phyloP scores from a whole-genome alignment of 2,329 filamentous ascomycete genomes.

The Fusarium circinatum region DNA sequence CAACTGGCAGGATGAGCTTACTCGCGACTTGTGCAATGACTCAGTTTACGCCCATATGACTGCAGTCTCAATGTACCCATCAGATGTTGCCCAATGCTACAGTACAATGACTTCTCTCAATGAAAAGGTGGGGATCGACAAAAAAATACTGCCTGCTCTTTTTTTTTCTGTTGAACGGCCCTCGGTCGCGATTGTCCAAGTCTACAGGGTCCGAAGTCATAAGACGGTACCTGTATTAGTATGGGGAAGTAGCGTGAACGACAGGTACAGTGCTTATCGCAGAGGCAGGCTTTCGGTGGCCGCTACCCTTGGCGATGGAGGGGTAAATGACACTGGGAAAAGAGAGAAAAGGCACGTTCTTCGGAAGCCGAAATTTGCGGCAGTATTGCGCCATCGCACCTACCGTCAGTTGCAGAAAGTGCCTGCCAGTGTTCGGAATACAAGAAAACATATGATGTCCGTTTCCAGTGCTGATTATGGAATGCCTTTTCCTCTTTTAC shows the following conservation, averaged over 20 bases:
- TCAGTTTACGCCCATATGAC: neutral
- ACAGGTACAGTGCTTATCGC: constrained; percentile 35
- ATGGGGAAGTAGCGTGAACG: constrained; percentile 1
- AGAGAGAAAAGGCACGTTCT: constrained; percentile 23
- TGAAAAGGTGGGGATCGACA: constrained; percentile 11
- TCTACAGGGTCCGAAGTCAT: constrained; percentile 21
- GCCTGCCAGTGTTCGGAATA: neutral
- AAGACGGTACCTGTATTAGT: constrained; percentile 27
- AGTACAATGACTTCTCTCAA: constrained; percentile 9
- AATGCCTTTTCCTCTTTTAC: neutral
- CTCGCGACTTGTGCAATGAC: constrained; percentile 20
- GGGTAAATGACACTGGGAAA: constrained; percentile 37
- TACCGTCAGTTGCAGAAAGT: constrained; percentile 11
- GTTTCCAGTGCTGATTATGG: neutral
- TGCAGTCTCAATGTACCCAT: constrained; percentile 8
- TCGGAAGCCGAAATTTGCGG: constrained; percentile 27
- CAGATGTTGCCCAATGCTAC: constrained; percentile 17
- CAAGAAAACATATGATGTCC: neutral
- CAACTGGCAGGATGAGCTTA: neutral
- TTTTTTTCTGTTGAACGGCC: constrained; percentile 34
- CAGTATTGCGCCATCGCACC: constrained; percentile 44
- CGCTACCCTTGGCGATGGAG: constrained; percentile 30
- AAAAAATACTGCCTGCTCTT: neutral
- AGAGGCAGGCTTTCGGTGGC: constrained; percentile 29
- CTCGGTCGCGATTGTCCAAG: constrained; percentile 30